A percentile compares a stretch with the other conserved stretches of the same genome.
Conservation (phyloP, 257 asterid genomes). For the Nicotiana otophora region DNA sequence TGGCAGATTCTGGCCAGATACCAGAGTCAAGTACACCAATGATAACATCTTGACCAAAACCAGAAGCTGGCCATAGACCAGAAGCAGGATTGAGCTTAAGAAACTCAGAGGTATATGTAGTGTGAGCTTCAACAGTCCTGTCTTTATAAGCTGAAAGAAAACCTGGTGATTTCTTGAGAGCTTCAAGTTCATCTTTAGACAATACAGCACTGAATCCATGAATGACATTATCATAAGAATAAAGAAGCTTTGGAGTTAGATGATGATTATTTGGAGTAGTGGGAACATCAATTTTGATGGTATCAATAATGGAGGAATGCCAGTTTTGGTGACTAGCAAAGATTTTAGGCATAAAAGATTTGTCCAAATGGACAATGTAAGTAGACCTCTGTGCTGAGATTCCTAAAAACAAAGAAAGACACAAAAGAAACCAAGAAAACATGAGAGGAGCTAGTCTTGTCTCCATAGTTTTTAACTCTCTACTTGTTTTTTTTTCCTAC, state of each 20-base stretch:
- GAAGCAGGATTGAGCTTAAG: constrained; percentile 13
- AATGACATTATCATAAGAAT: constrained; percentile 8
- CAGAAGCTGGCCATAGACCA: constrained; percentile 19
- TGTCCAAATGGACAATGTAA: constrained; percentile 26
- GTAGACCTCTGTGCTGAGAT: constrained; percentile 8
- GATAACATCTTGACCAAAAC: constrained; percentile 9
- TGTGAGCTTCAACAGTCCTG: background rate
- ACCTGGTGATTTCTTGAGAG: background rate
- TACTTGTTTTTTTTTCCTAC: background rate
- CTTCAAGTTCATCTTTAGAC: constrained; percentile 10
- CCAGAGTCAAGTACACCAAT: constrained; percentile 9
- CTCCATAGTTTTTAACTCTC: background rate
- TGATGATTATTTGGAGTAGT: background rate
- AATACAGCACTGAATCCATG: constrained; percentile 20
- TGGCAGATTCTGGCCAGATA: constrained; percentile 14
- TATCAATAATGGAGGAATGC: constrained; percentile 1
- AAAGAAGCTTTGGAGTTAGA: background rate
- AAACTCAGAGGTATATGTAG: constrained; percentile 17
- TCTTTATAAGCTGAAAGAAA: constrained; percentile 14
- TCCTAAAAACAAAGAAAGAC: background rate
- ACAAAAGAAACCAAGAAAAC: background rate
- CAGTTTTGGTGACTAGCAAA: constrained; percentile 12
- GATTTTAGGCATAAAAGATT: constrained; percentile 15
- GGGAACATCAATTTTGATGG: background rate
- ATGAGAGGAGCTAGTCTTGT: background rate